Evolutionary conservation across 192 early-diverging fungal genomes (phyloP).

Genomic region (Rhizophagus prolifer): DNA sequence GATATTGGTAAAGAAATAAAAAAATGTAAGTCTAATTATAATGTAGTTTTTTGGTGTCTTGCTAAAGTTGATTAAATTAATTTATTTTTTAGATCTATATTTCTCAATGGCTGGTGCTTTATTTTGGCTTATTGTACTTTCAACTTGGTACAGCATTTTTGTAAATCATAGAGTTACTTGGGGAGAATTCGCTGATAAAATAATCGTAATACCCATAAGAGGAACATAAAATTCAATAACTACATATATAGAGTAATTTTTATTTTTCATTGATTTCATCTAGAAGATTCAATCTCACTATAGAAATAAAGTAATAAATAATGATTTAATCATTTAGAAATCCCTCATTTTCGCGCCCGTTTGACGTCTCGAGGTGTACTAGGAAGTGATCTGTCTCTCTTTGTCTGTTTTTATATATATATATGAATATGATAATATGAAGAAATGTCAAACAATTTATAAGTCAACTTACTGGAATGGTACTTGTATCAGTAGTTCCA

Average conservation of each 20-base stretch:
- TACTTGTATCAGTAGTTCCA: neutral
- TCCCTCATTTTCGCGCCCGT: neutral
- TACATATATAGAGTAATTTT: neutral
- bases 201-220: constrained; percentile 38
- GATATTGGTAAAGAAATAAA: constrained; percentile 51
- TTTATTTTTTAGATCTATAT: constrained; percentile 48
- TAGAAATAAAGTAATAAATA: neutral
- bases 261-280: neutral
- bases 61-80: neutral
- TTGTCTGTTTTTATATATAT: neutral
- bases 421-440: too few relatives aligned
- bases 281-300: neutral
- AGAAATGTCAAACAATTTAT: neutral
- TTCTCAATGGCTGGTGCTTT: constrained; percentile 52
- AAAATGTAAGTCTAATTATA: constrained; percentile 46
- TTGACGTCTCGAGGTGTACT: constrained; percentile 3
- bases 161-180: constrained; percentile 58
- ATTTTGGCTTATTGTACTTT: constrained; percentile 47
- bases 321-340: neutral
- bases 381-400: constrained; percentile 1
- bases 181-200: constrained; percentile 56
- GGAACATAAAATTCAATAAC: neutral
- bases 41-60: too few relatives aligned
- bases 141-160: constrained; percentile 62
- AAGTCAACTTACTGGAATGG: constrained; percentile 2